Base-by-base conservation (phyloP, 2,329 filamentous ascomycete genomes). In the Diaporthe eres region DNA sequence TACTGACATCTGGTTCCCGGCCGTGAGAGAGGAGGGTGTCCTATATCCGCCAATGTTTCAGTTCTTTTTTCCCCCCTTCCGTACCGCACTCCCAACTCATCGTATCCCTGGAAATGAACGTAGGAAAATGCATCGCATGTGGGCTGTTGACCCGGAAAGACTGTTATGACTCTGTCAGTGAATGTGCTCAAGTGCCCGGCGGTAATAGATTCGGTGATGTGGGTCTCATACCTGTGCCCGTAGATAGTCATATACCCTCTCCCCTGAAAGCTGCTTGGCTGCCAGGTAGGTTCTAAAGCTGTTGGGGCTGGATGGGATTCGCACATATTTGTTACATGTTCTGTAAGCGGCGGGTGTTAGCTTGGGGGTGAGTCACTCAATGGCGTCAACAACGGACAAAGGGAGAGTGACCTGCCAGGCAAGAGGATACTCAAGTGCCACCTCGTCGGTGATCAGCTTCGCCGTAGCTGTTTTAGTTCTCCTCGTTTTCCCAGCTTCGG, bases 241-340 rank as follows among this genome's bases (percentile, higher is more conserved):
- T 25, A 42, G 65, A 55, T 42, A 55, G 22, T 47, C 6, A 70
- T 70, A 70, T 70, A 55, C n/a, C 47, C 31, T 22, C 49, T 31
- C 49, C 19, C n/a, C 39, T 31, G 49, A 10, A 19, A 31, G 34
- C 49, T n/a, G 0, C 17, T 39, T 31, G 9, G 17, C 34, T 28
- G 25, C 22, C n/a, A 53, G 34, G 34, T 19, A 10, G n/a, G 13
- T 42, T 22, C 47, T 28, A 19, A 55, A 19, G 22, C 13, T 53
- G 10, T 15, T 39, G n/a, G 47, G 65, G 37, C 49, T 22, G 34
- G 15, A 17, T 55, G 1, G 10, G 4, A 42, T 22, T 67, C 15
- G 22, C 15, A 31, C 10, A 9, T 28, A 28, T 25, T 37, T 47
- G 13, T 39, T 55, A 70, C 65, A 70, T 31, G 4, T 28, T 55